These are phyloP conservation scores for Curvularia verruculosa DNA, from an alignment of 2,329 filamentous ascomycete genomes.

Conservation along the genomic window DNA sequence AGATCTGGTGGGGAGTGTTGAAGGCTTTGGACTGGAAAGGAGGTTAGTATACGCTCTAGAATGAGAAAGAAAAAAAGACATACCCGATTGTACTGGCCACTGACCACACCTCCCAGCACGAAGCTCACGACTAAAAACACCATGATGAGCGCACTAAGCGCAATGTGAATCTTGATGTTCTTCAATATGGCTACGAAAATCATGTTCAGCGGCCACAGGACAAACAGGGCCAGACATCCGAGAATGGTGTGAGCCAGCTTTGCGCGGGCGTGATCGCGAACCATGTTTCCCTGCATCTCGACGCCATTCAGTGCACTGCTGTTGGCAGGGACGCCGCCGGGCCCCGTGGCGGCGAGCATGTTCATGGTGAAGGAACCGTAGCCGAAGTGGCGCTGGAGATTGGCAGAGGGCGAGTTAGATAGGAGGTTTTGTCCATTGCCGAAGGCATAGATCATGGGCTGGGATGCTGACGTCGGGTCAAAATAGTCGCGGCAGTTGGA, in stretches of 20 bases:
- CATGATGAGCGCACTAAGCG: conserved; percentile 48
- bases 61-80: conserved; percentile 12
- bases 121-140: conserved; percentile 49
- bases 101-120: conserved; percentile 52
- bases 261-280: conserved; percentile 35
- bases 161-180: conserved; percentile 52
- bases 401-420: conserved; percentile 41
- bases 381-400: conserved; percentile 47
- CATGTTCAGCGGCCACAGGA: conserved; percentile 42
- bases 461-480: conserved; percentile 35
- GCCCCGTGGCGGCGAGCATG: conserved; percentile 47
- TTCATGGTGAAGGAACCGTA: conserved; percentile 52
- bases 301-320: conserved; percentile 31
- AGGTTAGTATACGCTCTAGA: not conserved
- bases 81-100: conserved; percentile 50
- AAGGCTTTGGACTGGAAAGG: conserved; percentile 48
- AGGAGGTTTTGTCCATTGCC: conserved; percentile 39
- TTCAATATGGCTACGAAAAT: conserved; percentile 48
- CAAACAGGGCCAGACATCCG: conserved; percentile 43
- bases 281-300: conserved; percentile 27
- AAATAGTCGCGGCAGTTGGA: conserved; percentile 48
- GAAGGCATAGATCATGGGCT: conserved; percentile 54
- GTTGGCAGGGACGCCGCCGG: conserved; percentile 43
- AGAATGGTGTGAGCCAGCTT: conserved; percentile 41
- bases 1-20: conserved; percentile 55